Evolutionary conservation across 1,139 yeast species (phyloP), one percentile per base, ranked within the genome.

Genomic region (Meyerozyma carpophila): DNA sequence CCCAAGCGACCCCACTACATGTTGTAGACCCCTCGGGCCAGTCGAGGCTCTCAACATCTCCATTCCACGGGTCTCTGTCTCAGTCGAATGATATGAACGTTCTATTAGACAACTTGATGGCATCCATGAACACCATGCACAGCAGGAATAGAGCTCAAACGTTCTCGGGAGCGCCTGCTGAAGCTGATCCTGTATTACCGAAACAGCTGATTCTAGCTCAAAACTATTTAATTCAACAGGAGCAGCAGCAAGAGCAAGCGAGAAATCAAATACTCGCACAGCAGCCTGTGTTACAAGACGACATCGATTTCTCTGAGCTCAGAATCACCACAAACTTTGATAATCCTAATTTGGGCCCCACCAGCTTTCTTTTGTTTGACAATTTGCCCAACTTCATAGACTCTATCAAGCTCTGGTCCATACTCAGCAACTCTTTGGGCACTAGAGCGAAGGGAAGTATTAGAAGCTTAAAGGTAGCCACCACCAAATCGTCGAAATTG

Each of bases 361-460:
- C 97, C 0, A 79, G 84, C 50, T 82, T 84, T 13, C 70, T 91
- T 41, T 75, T 91, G 57, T 72, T 91, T 45, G 88, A 90, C 43
- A 88, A 90, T 59, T 68, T 91, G 53, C 91, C 96, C 21, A 66
- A 59, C 34, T 63, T 68, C 41, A 56, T 71, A 41, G 70, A 70
- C 47, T 57, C 75, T 0, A 45, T 56, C 38, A 70, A 63, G 49
- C 59, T 73, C 40, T 68, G 61, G 54, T 58, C 66, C 34, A 57
- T 71, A 16, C 57, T 72, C 41, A 55, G 54, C 43, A 67, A 59
- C 46, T 55, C 68, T 2, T 49, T 63, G 32, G 54, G 52, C 39
- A 58, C 59, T 37, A 53, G 66, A 32, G 51, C 61, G 11, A 46
- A 51, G 41, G 65, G 61, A 5, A 58, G 57, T 39, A 58, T 72